A percentile compares a stretch with the other conserved stretches of the same genome.
These are phyloP conservation scores for Clausena lansium DNA, from an alignment of 345 rosid species.

Conservation along the genomic window DNA sequence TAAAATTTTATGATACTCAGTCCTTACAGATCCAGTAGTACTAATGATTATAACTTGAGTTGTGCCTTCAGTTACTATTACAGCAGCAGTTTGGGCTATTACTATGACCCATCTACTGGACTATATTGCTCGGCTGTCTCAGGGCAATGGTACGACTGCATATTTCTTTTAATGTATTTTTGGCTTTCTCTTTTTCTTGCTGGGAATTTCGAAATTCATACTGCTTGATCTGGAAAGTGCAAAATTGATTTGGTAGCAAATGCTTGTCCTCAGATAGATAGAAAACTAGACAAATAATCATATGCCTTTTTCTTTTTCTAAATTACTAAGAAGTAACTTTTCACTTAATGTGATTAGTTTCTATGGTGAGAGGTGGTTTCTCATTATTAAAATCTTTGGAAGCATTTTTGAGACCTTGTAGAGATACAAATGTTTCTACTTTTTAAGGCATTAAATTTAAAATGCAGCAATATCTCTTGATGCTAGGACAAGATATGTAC, in stretches of 20 bases:
- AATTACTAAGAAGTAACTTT: too few relatives aligned
- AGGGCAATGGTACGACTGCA: constrained; percentile 67
- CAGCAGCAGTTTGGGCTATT: constrained; percentile 88
- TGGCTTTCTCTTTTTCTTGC: not conserved
- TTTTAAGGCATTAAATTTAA: not conserved
- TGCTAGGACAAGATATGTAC: not conserved
- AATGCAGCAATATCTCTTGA: not conserved
- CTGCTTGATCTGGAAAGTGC: not conserved
- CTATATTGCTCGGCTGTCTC: constrained; percentile 78
- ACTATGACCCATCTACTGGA: constrained; percentile 80
- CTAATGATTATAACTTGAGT: not conserved
- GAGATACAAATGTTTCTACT: not conserved
- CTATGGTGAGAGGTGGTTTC: too few relatives aligned
- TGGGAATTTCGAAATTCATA: not conserved
- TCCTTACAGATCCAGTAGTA: not conserved
- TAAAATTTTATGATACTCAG: not conserved
- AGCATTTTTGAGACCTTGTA: not conserved
- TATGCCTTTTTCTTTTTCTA: too few relatives aligned
- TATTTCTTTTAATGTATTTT: not conserved
- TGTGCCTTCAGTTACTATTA: constrained; percentile 74
- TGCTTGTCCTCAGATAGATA: too few relatives aligned
- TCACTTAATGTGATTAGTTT: not conserved
- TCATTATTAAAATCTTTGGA: not conserved
- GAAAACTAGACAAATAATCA: too few relatives aligned
- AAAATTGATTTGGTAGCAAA: not conserved